phyloP scores from a whole-genome alignment of 179 eudicot species.

The Silene noctiflora region DNA sequence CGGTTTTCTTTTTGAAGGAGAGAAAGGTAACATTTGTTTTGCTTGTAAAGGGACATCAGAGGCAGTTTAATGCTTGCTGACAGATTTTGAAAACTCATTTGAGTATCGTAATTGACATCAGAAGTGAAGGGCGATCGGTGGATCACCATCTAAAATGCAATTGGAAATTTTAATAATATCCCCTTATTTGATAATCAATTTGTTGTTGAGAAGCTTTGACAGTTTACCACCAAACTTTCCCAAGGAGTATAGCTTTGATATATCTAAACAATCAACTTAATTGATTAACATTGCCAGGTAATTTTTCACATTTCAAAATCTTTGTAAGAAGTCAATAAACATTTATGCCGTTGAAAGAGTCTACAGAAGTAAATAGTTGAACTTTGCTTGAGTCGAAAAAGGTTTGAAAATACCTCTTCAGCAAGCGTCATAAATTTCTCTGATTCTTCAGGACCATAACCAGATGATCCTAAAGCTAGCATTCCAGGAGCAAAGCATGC shows the following conservation, averaged over 20 bases:
- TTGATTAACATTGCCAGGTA: neutral
- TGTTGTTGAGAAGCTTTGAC: too few relatives aligned
- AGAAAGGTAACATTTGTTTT: neutral
- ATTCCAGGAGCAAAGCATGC: constrained; percentile 99
- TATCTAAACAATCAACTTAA: neutral
- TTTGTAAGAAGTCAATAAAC: neutral
- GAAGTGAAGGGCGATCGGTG: too few relatives aligned
- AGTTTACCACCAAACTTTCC: too few relatives aligned
- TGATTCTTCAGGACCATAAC: constrained; percentile 72
- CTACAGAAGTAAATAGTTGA: neutral
- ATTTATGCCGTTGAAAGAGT: constrained; percentile 3
- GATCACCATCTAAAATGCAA: too few relatives aligned
- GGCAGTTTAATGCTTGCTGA: neutral
- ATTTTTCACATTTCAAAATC: neutral
- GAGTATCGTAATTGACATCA: too few relatives aligned
- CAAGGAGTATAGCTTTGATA: too few relatives aligned
- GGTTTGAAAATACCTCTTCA: constrained; percentile 63
- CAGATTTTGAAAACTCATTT: neutral
- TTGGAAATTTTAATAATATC: too few relatives aligned
- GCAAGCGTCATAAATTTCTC: constrained; percentile 75
- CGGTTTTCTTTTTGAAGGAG: neutral
- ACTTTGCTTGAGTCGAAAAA: neutral
- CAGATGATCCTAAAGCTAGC: constrained; percentile 88
- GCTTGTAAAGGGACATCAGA: too few relatives aligned
- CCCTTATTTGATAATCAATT: too few relatives aligned